Evolutionary conservation across 192 early-diverging fungal species (phyloP), one percentile per base, ranked within the genome.

Genomic region (Coemansia reversa): DNA sequence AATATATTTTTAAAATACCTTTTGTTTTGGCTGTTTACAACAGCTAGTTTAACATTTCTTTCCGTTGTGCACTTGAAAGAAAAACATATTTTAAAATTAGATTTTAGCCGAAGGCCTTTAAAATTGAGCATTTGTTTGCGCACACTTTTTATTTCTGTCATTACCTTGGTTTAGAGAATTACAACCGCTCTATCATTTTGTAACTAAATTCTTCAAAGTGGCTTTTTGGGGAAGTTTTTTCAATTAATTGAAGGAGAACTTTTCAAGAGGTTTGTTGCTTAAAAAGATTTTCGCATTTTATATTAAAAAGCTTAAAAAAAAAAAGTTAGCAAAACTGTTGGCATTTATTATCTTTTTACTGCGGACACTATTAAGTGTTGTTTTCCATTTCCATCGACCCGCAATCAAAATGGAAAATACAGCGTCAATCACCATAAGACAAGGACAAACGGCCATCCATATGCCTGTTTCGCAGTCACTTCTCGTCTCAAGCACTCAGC

Each of bases 391-490:
- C 33, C 58, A 20, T 24, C 58, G 18, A 60, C 42, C 22, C 49
- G 12, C 32, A 7, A 51, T 61, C 9, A 61, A 61, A 61, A 61
- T 61, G 60, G 39, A 45, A 45, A 45, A 3, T 16, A 12, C 9
- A 45, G 47, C 60, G 3, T 28, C 47, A 25, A 30, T 61, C 23
- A 29, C 48, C 16, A 20, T 61, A 25, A 11, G 18, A 4, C 28
- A 49, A n/a, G 60, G 60, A 7, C 47, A 57, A 4, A 60, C 29
- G 8, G 25, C 18, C 20, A 16, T 67, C 23, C 51, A n/a, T 11
- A 22, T 54, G n/a, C 28, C 58, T 18, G 50, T 47, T 7, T 39
- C 58, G 4, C 59, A 45, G 7, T 1, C 47, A 7, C 27, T 61
- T 23, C 22, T 60, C 33, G 25, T 30, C 30, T 48, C 29, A 27